These are phyloP conservation scores for Cafeteria roenbergensis DNA, from an alignment of 108 stramenopile genomes.

Conservation along the genomic window DNA sequence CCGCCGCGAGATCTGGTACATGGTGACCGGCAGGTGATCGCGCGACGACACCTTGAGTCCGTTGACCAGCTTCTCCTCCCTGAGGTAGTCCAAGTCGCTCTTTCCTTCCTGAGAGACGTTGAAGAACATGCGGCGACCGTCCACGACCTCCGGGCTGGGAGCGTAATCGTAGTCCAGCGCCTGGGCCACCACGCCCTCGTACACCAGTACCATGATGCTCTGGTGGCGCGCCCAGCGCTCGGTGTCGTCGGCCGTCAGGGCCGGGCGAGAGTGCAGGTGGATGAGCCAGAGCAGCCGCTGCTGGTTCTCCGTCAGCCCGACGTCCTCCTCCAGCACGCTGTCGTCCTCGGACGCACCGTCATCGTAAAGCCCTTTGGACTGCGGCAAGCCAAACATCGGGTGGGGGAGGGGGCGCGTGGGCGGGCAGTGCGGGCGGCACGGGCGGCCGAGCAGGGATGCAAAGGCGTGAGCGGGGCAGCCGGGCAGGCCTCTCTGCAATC, in stretches of 20 bases:
- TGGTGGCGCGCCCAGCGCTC: conserved; percentile 66
- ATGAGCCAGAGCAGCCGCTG: conserved; percentile 64
- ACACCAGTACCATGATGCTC: conserved; percentile 62
- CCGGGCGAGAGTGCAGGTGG: conserved; percentile 54
- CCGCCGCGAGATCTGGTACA: conserved; percentile 64
- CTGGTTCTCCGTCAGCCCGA: conserved; percentile 61
- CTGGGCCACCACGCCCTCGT: conserved; percentile 63
- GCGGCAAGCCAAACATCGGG: no score
- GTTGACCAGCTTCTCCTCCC: conserved; percentile 53
- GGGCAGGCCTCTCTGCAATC: no score
- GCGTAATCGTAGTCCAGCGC: conserved; percentile 70
- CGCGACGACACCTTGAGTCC: conserved; percentile 60
- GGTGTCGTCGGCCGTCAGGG: conserved; percentile 40
- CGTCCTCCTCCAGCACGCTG: no score
- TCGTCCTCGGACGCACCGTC: no score
- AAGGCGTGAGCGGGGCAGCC: no score
- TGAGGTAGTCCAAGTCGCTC: conserved; percentile 62
- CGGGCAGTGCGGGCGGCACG: no score
- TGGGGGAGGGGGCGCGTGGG: no score
- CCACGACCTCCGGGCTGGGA: conserved; percentile 54
- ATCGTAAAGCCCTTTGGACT: no score
- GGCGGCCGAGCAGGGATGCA: no score
- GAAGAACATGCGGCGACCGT: conserved; percentile 59
- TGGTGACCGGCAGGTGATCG: conserved; percentile 64
- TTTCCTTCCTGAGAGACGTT: conserved; percentile 73